Evolutionary conservation across 805 yeast genomes (phyloP).

Genomic region (Ogataea minuta): DNA sequence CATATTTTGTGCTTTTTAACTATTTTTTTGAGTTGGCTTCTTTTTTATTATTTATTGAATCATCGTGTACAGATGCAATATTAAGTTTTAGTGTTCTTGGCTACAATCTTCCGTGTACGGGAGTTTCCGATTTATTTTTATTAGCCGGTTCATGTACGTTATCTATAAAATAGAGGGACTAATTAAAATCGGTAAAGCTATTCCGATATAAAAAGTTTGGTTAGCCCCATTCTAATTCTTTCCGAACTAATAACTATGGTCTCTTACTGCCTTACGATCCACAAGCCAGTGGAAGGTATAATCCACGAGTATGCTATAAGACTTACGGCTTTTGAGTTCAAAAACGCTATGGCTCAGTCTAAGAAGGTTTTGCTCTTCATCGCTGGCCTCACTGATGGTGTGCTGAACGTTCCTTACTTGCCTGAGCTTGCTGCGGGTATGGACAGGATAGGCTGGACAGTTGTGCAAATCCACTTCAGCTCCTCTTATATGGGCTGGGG

Average conservation of each 20-base stretch:
- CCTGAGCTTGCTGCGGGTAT: conserved; percentile 45
- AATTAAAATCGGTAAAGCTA: not conserved
- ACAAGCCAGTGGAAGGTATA: conserved; percentile 35
- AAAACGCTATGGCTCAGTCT: conserved; percentile 18
- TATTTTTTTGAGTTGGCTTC: no score
- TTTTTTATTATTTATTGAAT: no score
- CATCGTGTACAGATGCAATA: no score
- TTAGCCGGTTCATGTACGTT: no score
- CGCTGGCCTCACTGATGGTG: conserved; percentile 73
- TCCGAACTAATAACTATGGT: conserved; percentile 5
- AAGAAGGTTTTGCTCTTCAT: conserved; percentile 62
- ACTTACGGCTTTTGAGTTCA: conserved; percentile 57
- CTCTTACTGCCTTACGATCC: conserved; percentile 12
- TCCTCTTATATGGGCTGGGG: conserved; percentile 75
- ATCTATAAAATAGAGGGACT: no score
- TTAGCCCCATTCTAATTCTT: not conserved
- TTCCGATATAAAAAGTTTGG: not conserved
- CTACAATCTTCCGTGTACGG: no score
- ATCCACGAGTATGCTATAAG: conserved; percentile 46
- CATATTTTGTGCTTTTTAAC: no score
- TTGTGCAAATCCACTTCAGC: conserved; percentile 53
- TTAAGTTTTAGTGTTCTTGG: not conserved
- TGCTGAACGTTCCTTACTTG: conserved; percentile 68
- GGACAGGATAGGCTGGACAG: conserved; percentile 48
- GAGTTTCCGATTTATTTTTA: no score